Conservation (phyloP, 768 basidiomycete genomes). For the Russula ochroleuca region DNA sequence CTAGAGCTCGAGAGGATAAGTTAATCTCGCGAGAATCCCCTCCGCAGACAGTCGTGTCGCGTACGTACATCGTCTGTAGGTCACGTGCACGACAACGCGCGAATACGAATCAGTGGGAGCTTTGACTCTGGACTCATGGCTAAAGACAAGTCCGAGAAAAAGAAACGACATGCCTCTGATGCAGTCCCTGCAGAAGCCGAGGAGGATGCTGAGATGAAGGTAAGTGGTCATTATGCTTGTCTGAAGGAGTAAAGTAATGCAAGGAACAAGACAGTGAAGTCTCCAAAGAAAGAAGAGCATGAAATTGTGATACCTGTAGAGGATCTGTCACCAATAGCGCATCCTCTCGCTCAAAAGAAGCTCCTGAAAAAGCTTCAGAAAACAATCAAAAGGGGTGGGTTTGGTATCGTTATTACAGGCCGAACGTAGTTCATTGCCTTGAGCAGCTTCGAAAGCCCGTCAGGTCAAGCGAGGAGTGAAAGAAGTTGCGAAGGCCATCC, state of each 20-base stretch:
- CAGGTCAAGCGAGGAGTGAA: conserved; percentile 98
- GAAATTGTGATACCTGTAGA: conserved; percentile 66
- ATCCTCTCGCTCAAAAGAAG: conserved; percentile 90
- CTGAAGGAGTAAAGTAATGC: conserved; percentile 10
- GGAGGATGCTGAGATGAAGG: conserved; percentile 49
- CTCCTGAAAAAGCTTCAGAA: conserved; percentile 92
- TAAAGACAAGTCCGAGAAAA: conserved; percentile 75
- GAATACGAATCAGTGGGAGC: too few species aligned
- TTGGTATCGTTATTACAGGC: background rate
- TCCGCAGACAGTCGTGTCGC: background rate
- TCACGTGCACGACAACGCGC: background rate
- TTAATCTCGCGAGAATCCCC: background rate
- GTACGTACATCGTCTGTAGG: background rate
- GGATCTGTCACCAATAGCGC: conserved; percentile 90
- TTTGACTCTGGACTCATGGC: conserved; percentile 39
- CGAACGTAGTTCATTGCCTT: conserved; percentile 3
- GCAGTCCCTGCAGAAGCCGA: conserved; percentile 38
- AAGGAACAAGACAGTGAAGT: conserved; percentile 22
- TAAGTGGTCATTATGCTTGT: conserved; percentile 33
- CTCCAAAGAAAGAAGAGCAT: conserved; percentile 45
- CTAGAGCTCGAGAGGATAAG: background rate
- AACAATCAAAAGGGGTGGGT: conserved; percentile 82
- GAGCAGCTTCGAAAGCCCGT: conserved; percentile 82
- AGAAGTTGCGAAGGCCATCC: conserved; percentile 95
- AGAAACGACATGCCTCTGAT: conserved; percentile 45